Percentiles rank a stretch among this genome's conserved stretches.
Evolutionary conservation across 139 green algal genomes (phyloP).

Genomic region (Picochlorum sp.): DNA sequence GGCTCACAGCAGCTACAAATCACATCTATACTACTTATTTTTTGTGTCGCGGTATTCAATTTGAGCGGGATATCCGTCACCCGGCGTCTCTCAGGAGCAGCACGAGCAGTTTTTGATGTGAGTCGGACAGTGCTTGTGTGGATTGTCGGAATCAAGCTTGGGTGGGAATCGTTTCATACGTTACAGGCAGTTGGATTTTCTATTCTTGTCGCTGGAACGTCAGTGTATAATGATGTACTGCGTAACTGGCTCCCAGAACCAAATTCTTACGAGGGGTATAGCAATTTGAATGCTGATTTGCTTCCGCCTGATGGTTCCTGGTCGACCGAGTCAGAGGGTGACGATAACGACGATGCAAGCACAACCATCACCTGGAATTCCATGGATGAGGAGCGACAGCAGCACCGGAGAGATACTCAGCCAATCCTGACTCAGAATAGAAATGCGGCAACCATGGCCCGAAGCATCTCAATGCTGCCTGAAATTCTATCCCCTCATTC

Average conservation of each 20-base stretch:
- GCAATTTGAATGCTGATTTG: background rate
- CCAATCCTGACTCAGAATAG: no score
- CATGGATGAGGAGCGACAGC: no score
- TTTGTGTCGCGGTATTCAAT: conserved; percentile 77
- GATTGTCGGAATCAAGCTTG: conserved; percentile 55
- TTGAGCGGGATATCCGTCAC: conserved; percentile 64
- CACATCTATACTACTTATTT: conserved; percentile 25
- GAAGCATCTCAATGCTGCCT: conserved; percentile 47
- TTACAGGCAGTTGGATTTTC: conserved; percentile 74
- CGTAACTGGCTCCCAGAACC: background rate
- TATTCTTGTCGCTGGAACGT: conserved; percentile 61
- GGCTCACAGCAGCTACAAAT: background rate
- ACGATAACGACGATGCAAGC: no score
- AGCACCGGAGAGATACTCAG: no score
- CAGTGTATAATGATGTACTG: conserved; percentile 75
- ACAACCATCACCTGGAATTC: no score
- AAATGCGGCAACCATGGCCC: conserved; percentile 22
- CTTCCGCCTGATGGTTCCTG: background rate
- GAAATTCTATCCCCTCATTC: conserved; percentile 48
- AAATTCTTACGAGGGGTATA: background rate
- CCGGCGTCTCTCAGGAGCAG: conserved; percentile 58
- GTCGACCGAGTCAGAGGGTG: background rate
- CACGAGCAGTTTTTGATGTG: conserved; percentile 73
- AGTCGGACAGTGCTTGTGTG: conserved; percentile 74
- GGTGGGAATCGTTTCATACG: conserved; percentile 74